Percentiles rank a stretch among this genome's conserved stretches.
These are phyloP conservation scores for Lathyrus sativus DNA, from an alignment of 306 rosid genomes.

Conservation along the genomic window DNA sequence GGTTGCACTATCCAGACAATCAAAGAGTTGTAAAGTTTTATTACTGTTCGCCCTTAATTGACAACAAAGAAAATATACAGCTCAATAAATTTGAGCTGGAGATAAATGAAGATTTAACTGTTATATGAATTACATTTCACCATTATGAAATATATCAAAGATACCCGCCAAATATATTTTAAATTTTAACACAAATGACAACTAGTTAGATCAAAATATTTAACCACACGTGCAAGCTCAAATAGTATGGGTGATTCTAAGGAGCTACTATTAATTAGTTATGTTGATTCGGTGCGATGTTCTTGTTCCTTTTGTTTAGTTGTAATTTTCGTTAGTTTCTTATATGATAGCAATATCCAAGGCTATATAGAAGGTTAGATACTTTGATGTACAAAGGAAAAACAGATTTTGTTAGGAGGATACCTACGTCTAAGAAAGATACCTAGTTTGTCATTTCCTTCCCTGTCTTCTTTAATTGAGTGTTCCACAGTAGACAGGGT, in stretches of 20 bases:
- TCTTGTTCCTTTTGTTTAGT: not conserved
- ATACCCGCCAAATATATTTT: not conserved
- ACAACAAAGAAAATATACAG: too few species aligned
- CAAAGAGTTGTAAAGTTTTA: too few species aligned
- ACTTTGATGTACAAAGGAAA: not conserved
- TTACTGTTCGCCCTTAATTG: too few species aligned
- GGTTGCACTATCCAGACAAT: too few species aligned
- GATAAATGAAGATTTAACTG: too few species aligned
- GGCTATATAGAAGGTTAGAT: not conserved
- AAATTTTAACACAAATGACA: not conserved
- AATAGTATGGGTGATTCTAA: not conserved
- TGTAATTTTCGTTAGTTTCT: not conserved
- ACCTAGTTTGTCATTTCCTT: not conserved
- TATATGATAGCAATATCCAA: not conserved
- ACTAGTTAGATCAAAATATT: not conserved
- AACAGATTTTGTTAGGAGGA: not conserved
- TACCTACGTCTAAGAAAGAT: not conserved
- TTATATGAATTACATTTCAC: too few species aligned
- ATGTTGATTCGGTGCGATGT: not conserved
- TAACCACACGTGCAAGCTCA: not conserved
- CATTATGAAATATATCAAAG: not conserved
- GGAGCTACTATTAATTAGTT: not conserved
- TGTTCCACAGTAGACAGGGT: not conserved
- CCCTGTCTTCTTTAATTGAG: not conserved
- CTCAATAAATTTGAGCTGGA: too few species aligned